Conservation (phyloP, 1,139 yeast species). For the Geotrichum bryndzae region DNA sequence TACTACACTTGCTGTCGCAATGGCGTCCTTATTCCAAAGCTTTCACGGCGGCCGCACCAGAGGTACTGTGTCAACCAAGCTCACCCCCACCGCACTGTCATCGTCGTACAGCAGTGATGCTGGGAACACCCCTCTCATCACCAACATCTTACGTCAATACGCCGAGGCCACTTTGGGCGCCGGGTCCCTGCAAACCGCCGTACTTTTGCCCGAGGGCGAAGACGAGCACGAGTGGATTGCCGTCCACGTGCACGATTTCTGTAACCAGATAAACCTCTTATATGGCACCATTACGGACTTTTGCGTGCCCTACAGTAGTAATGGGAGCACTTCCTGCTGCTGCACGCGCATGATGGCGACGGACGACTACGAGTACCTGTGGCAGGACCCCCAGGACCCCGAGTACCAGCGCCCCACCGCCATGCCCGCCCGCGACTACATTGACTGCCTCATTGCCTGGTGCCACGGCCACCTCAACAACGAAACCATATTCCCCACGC, state of each 20-base stretch:
- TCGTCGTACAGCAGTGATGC: constrained; percentile 7
- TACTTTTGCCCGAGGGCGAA: constrained; percentile 87
- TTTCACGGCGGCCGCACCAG: not conserved
- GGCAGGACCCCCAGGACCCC: constrained; percentile 63
- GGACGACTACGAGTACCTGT: constrained; percentile 88
- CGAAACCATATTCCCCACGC: constrained; percentile 81
- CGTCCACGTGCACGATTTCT: constrained; percentile 68
- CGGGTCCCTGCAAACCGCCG: constrained; percentile 86
- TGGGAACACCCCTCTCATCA: constrained; percentile 22
- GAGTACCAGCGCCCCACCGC: constrained; percentile 56
- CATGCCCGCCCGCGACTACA: constrained; percentile 89
- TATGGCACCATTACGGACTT: constrained; percentile 95
- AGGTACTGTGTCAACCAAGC: not conserved
- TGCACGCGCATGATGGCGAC: constrained; percentile 98
- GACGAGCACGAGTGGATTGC: constrained; percentile 94
- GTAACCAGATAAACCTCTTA: constrained; percentile 91
- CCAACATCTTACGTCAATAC: constrained; percentile 50
- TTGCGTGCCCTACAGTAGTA: constrained; percentile 58
- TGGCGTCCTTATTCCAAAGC: not conserved
- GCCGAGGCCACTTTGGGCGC: constrained; percentile 95
- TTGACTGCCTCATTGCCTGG: constrained; percentile 91
- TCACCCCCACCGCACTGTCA: not conserved
- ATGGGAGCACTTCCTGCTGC: constrained; percentile 35
- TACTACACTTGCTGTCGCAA: not conserved
- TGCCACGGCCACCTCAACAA: constrained; percentile 85